A percentile compares a stretch with the other conserved stretches of the same genome.
phyloP scores from a whole-genome alignment of 176 grass and related monocot species.

The Oryza longistaminata region DNA sequence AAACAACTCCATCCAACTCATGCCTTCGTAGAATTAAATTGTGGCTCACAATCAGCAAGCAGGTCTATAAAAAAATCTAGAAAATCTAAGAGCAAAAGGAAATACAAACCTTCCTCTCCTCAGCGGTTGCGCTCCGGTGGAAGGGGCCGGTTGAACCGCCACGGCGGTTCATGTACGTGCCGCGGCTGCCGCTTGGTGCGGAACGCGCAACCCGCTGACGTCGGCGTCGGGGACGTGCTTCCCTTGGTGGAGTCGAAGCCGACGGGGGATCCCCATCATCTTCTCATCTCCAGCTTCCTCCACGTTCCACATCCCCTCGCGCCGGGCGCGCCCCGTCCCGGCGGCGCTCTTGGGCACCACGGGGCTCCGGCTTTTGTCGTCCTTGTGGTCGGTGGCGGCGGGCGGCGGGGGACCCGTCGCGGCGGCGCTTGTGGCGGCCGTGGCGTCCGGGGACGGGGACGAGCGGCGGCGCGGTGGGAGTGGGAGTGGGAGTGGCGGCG shows the following conservation, averaged over 20 bases:
- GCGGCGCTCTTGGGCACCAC: neutral
- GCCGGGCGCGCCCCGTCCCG: neutral
- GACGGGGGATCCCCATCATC: slow-evolving; percentile 82
- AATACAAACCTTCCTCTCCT: slow-evolving; percentile 42
- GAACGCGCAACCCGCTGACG: slow-evolving; percentile 70
- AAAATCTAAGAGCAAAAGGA: slow-evolving; percentile 32
- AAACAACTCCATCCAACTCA: neutral
- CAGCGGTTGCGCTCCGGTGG: slow-evolving; percentile 78
- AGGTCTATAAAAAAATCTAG: neutral
- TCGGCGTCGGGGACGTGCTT: slow-evolving; percentile 79
- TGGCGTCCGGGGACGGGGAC: slow-evolving; percentile 45
- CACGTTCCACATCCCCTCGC: slow-evolving; percentile 47
- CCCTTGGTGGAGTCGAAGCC: slow-evolving; percentile 94
- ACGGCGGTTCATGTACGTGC: slow-evolving; percentile 98
- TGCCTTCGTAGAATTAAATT: neutral
- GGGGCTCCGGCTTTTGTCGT: slow-evolving; percentile 39
- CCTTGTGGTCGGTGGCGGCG: slow-evolving; percentile 25
- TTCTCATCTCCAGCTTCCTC: slow-evolving; percentile 97
- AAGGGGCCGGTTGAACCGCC: slow-evolving; percentile 88
- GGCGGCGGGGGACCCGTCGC: slow-evolving; percentile 51
- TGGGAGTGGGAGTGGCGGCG: slow-evolving; percentile 50
- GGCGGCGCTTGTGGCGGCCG: slow-evolving; percentile 68
- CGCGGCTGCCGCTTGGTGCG: slow-evolving; percentile 88
- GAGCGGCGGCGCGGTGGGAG: slow-evolving; percentile 40
- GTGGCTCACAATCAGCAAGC: neutral